These are phyloP conservation scores for Allium fistulosum DNA, from an alignment of 106 monocot species.

Conservation along the genomic window DNA sequence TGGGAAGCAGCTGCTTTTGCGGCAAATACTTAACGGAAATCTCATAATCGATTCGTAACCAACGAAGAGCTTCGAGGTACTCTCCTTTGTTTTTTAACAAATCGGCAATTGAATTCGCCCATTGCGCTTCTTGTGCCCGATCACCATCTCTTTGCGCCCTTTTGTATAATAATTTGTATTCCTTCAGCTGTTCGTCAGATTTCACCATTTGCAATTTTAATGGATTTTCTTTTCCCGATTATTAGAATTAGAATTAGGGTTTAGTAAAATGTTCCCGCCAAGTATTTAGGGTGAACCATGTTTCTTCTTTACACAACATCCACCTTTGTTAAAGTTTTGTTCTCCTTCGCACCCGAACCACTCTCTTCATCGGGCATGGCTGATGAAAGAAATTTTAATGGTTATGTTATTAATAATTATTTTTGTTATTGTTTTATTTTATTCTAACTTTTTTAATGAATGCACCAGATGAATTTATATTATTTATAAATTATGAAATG, in stretches of 20 bases:
- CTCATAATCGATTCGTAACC: conserved; percentile 84
- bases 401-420: no score
- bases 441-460: no score
- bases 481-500: no score
- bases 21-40: conserved; percentile 70
- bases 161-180: conserved; percentile 54
- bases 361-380: no score
- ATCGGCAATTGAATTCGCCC: conserved; percentile 85
- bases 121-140: conserved; percentile 74
- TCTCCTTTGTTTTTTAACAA: conserved; percentile 70
- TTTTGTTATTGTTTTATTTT: no score
- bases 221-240: neutral
- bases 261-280: conserved; percentile 14
- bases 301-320: no score
- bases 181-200: conserved; percentile 57
- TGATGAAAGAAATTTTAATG: no score
- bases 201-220: conserved; percentile 12
- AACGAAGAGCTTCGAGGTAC: conserved; percentile 81
- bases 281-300: neutral
- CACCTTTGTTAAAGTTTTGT: no score
- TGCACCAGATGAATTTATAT: no score
- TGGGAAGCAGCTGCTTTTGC: conserved; percentile 82
- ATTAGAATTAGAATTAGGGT: neutral
- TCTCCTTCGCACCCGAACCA: no score
- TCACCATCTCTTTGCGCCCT: conserved; percentile 64